Conservation (phyloP, 306 rosid species). For the Glycyrrhiza uralensis region DNA sequence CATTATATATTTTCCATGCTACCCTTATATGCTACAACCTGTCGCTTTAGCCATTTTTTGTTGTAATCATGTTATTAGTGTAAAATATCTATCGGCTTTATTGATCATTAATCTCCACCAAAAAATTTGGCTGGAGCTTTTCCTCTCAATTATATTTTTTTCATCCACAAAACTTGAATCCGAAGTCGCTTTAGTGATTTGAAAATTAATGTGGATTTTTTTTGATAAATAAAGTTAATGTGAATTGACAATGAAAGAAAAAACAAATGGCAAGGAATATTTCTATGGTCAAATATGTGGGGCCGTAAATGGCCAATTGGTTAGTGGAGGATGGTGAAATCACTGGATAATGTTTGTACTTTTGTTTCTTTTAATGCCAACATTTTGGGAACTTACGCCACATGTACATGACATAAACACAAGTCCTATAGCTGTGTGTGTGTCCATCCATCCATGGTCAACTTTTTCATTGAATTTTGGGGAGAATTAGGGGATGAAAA, state of each 20-base stretch:
- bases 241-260: background rate
- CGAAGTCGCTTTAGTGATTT: no score
- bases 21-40: background rate
- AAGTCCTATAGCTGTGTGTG: background rate
- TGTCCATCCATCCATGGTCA: no score
- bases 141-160: no score
- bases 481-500: background rate
- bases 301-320: constrained; percentile 21
- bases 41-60: background rate
- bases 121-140: no score
- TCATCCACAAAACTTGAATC: no score
- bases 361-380: constrained; percentile 34
- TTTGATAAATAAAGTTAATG: background rate
- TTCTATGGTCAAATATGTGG: constrained; percentile 38
- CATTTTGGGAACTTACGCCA: constrained; percentile 21
- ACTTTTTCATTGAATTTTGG: background rate
- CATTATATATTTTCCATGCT: background rate
- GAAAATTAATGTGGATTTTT: no score
- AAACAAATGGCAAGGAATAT: background rate
- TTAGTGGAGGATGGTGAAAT: constrained; percentile 18
- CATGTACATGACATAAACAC: background rate
- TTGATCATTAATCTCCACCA: no score
- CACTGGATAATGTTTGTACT: constrained; percentile 38
- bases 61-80: no score
- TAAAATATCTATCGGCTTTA: no score